These are phyloP conservation scores for Penstemon davidsonii DNA, from an alignment of 257 asterid species.

Conservation along the genomic window DNA sequence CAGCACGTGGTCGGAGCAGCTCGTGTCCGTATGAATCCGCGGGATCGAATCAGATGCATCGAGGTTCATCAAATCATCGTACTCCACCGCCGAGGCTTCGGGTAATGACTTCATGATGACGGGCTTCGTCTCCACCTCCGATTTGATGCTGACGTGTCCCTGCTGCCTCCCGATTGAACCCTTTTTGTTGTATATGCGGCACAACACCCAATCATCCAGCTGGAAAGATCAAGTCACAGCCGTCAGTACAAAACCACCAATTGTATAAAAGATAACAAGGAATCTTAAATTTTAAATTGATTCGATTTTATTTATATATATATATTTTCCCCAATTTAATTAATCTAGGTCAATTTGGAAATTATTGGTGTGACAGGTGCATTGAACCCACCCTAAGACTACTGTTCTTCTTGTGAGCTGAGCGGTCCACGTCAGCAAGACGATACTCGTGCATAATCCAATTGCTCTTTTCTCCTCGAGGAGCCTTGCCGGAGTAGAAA, in stretches of 20 bases:
- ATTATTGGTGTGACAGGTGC: not conserved
- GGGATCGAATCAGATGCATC: slow-evolving; percentile 34
- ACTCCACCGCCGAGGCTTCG: slow-evolving; percentile 7
- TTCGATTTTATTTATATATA: not conserved
- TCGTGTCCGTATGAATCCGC: slow-evolving; percentile 29
- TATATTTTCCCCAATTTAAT: not conserved
- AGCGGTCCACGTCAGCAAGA: slow-evolving; percentile 56
- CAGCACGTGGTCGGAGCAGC: slow-evolving; percentile 36
- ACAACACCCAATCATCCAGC: slow-evolving; percentile 71
- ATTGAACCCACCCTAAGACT: slow-evolving; percentile 50
- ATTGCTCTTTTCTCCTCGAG: slow-evolving; percentile 51
- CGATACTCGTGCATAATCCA: slow-evolving; percentile 74
- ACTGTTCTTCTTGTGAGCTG: slow-evolving; percentile 49
- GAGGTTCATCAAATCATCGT: slow-evolving; percentile 33
- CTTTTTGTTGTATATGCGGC: slow-evolving; percentile 64
- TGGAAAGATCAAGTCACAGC: slow-evolving; percentile 21
- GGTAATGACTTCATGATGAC: slow-evolving; percentile 30
- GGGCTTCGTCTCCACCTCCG: slow-evolving; percentile 44
- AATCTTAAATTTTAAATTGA: not conserved
- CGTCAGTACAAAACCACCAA: not conserved
- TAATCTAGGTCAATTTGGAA: not conserved
- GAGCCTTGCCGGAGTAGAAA: slow-evolving; percentile 61
- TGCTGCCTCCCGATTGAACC: slow-evolving; percentile 42
- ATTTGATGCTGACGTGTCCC: slow-evolving; percentile 11
- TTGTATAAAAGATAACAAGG: not conserved